phyloP scores from a whole-genome alignment of 805 yeast species.

The Ogataea philodendri region DNA sequence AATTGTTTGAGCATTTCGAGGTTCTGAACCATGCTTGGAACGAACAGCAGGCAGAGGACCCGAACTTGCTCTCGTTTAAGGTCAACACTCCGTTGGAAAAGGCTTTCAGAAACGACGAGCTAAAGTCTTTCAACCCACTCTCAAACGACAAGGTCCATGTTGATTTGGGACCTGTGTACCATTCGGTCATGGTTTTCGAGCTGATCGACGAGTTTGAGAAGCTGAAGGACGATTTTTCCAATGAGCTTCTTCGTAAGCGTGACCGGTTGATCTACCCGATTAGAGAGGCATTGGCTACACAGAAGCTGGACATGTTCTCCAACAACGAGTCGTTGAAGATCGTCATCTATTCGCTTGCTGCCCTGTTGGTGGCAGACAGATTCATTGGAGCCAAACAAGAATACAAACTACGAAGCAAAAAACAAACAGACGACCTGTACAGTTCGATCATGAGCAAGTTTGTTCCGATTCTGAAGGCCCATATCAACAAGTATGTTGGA shows the following conservation, averaged over 20 bases:
- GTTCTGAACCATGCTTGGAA: slow-evolving; percentile 63
- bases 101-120: slow-evolving; percentile 55
- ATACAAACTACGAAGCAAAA: slow-evolving; percentile 58
- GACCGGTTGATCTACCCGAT: slow-evolving; percentile 66
- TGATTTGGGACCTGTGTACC: slow-evolving; percentile 72
- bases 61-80: slow-evolving; percentile 52
- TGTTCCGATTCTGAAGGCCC: slow-evolving; percentile 54
- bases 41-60: slow-evolving; percentile 41
- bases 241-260: slow-evolving; percentile 69
- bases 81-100: slow-evolving; percentile 85
- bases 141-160: slow-evolving; percentile 46
- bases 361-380: slow-evolving; percentile 76
- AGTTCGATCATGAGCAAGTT: slow-evolving; percentile 60
- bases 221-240: slow-evolving; percentile 60
- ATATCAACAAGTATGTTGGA: slow-evolving; percentile 41
- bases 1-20: slow-evolving; percentile 52
- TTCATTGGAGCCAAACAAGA: slow-evolving; percentile 62
- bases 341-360: slow-evolving; percentile 61
- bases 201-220: slow-evolving; percentile 65
- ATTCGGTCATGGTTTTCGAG: slow-evolving; percentile 77
- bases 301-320: slow-evolving; percentile 30
- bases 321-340: slow-evolving; percentile 48
- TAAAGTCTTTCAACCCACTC: slow-evolving; percentile 46
- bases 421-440: slow-evolving; percentile 72
- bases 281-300: slow-evolving; percentile 39